Evolutionary conservation across 768 basidiomycete species (phyloP).

Genomic region (Tephrocybe sp.): DNA sequence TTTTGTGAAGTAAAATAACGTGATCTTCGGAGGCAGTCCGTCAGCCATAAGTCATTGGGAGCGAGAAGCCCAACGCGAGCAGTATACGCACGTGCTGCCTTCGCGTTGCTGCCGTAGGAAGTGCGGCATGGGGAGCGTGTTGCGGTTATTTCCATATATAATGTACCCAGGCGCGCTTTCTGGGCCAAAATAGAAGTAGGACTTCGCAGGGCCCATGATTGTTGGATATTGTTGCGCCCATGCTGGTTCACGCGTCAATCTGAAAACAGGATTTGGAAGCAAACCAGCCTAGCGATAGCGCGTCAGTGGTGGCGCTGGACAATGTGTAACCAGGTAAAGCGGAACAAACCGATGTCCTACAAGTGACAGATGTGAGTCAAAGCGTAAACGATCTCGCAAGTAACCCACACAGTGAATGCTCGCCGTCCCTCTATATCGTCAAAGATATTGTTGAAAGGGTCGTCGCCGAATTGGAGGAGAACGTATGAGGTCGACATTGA

Average conservation of each 20-base stretch:
- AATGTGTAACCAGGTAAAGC: background rate
- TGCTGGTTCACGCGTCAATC: conserved; percentile 57
- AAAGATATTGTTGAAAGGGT: conserved; percentile 58
- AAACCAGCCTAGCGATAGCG: conserved; percentile 41
- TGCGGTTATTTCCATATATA: conserved; percentile 63
- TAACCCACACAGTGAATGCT: conserved; percentile 68
- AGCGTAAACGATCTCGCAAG: conserved; percentile 5
- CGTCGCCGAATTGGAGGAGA: conserved; percentile 63
- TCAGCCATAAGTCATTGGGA: conserved; percentile 5
- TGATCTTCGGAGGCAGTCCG: conserved; percentile 40
- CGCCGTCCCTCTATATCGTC: conserved; percentile 60
- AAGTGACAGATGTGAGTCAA: conserved; percentile 9
- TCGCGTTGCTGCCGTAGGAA: conserved; percentile 56
- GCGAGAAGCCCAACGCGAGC: conserved; percentile 2
- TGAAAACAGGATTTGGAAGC: conserved; percentile 59
- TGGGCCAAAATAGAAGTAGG: conserved; percentile 77
- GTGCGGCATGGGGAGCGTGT: conserved; percentile 53
- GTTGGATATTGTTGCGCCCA: conserved; percentile 68
- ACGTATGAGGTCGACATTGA: conserved; percentile 32
- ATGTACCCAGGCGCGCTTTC: conserved; percentile 57
- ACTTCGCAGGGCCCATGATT: conserved; percentile 79
- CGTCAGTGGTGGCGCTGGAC: background rate
- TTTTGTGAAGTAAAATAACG: conserved; percentile 72
- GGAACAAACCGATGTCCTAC: conserved; percentile 12
- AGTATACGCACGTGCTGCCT: conserved; percentile 52